These are phyloP conservation scores for Entonaema liquescens DNA, from an alignment of 495 filamentous ascomycete genomes.

Conservation along the genomic window DNA sequence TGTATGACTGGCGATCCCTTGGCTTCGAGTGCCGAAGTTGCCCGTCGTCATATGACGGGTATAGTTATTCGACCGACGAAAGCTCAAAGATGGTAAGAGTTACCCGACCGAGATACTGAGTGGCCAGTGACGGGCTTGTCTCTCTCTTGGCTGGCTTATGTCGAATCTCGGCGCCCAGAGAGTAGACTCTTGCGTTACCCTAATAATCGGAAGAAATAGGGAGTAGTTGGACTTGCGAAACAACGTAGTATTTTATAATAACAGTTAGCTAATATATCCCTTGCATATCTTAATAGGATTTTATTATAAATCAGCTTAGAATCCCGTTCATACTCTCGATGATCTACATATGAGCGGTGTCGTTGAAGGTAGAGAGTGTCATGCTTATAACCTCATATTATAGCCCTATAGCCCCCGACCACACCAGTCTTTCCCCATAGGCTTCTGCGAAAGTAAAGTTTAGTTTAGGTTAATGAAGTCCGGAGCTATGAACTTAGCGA, in stretches of 20 bases:
- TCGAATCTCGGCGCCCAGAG: not conserved
- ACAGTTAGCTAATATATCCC: not conserved
- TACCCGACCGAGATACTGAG: not conserved
- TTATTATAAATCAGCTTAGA: not conserved
- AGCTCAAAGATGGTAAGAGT: constrained; percentile 3
- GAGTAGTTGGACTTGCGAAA: too few species aligned
- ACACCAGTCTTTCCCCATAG: not conserved
- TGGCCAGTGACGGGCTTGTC: not conserved
- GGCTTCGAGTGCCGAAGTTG: constrained; percentile 11
- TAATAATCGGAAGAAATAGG: too few species aligned
- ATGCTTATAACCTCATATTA: not conserved
- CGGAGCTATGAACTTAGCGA: too few species aligned
- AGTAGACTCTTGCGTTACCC: not conserved
- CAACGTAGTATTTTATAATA: too few species aligned
- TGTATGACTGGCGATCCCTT: constrained; percentile 25
- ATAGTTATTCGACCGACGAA: constrained; percentile 16
- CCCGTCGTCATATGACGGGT: not conserved
- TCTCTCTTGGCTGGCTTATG: constrained; percentile 6
- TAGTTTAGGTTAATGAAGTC: too few species aligned
- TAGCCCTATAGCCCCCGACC: too few species aligned
- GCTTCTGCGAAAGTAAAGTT: not conserved
- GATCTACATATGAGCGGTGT: not conserved
- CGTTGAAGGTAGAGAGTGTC: not conserved
- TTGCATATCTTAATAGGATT: not conserved
- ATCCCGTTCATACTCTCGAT: not conserved